Evolutionary conservation across 768 basidiomycete species (phyloP), one percentile per base, ranked within the genome.

Genomic region (Suillus variegatus): DNA sequence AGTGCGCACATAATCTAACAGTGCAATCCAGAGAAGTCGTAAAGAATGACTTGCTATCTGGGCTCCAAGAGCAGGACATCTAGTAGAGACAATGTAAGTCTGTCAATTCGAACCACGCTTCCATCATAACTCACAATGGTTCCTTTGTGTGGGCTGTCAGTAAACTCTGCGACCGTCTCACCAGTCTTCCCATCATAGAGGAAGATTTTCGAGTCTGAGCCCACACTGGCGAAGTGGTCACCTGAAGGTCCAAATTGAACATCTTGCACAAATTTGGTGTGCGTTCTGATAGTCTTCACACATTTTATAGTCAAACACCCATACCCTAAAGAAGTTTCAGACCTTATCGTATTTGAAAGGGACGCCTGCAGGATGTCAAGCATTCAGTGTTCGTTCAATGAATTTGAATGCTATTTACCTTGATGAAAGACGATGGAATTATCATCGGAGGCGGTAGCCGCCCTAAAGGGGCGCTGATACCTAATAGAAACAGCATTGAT

Each of bases 321-420:
- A 62, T 35, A 35, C 44, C 1, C 16, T 4, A 63, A 22, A 8
- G 32, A 60, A 60, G 5, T 14, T 43, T 36, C 25, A 67, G 57
- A 86, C 93, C 85, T 90, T 95, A 75, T 91, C 89, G 68, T 89
- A 96, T 76, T 95, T 97, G 84, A 88, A 99, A 0, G 96, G 96
- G 0, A 86, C 87, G 13, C 92, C 91, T 89, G 64, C 13, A 13
- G 44, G 40, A 16, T 51, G 16, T 25, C 68, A 38, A 60, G 67
- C 40, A 60, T 25, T 41, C 14, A 62, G 8, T 10, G 18, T 9
- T 62, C 18, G 61, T 38, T 35, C 44, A 2, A 55, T 57, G 47
- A 28, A 25, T 36, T 2, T 3, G 25, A 5, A 16, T 32, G 13
- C 68, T 6, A 16, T 75, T 18, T 67, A 84, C 93, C 95, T 69